Percentiles rank a stretch among this genome's conserved stretches.
Evolutionary conservation across 1,284 basidiomycete species (phyloP).

Genomic region (Cryptococcus maquisensis): DNA sequence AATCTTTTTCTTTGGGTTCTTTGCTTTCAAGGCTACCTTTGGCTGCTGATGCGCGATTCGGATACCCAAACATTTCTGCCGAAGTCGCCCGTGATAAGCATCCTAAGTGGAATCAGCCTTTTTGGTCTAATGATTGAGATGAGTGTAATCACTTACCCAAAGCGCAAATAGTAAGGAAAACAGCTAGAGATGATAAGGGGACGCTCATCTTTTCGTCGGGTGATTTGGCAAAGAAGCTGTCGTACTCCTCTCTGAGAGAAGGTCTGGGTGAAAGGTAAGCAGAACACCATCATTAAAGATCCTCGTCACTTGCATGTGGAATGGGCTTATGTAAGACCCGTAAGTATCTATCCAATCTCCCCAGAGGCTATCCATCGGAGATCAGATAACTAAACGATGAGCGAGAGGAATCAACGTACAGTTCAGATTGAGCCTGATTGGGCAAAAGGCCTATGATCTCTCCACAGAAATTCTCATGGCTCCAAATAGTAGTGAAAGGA

Average conservation of each 20-base stretch:
- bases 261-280: slow-evolving; percentile 15
- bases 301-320: slow-evolving; percentile 38
- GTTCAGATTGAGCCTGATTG: slow-evolving; percentile 36
- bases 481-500: slow-evolving; percentile 50
- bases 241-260: slow-evolving; percentile 37
- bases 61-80: slow-evolving; percentile 41
- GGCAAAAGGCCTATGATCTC: slow-evolving; percentile 47
- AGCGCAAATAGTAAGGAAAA: slow-evolving; percentile 47
- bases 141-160: slow-evolving; percentile 21
- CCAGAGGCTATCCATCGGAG: slow-evolving; percentile 23
- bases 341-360: slow-evolving; percentile 39
- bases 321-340: slow-evolving; percentile 41
- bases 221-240: slow-evolving; percentile 39
- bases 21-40: slow-evolving; percentile 1
- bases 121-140: not conserved
- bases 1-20: slow-evolving; percentile 39
- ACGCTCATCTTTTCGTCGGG: slow-evolving; percentile 37
- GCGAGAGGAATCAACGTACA: slow-evolving; percentile 21
- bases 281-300: not conserved
- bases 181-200: slow-evolving; percentile 38
- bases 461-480: slow-evolving; percentile 47
- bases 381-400: not conserved
- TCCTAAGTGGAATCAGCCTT: slow-evolving; percentile 10
- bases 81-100: slow-evolving; percentile 43
- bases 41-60: slow-evolving; percentile 9